Evolutionary conservation across 2,329 filamentous ascomycete genomes (phyloP), one percentile per base, ranked within the genome.

Genomic region (Aspergillus calidoustus): DNA sequence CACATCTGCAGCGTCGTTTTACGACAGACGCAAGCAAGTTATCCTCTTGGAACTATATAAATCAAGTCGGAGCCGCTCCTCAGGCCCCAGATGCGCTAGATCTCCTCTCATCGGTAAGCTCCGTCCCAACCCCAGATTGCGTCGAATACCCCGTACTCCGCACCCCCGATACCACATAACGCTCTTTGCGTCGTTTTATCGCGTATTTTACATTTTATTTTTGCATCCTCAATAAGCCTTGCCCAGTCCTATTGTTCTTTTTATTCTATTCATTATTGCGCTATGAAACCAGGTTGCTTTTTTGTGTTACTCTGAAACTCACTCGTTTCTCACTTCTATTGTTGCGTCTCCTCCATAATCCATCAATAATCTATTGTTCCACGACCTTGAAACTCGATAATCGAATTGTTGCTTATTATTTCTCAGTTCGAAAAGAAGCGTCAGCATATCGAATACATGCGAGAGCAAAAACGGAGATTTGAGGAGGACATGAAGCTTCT

Each of bases 401-500:
- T 55, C 56, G 63, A 60, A 54, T 47, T 55, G 64, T 69, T 78
- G 82, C 71, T 86, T 76, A 67, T 61, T 49, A 51, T 61, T 54
- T 60, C 62, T 22, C 77, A 97, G 93, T 87, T 97, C 74, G 93
- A 97, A 77, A 95, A 95, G 80, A 97, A 97, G 80, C 92, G 93
- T 73, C 83, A 91, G 73, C 93, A 97, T 77, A 96, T 96, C 81
- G 94, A 98, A 77, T 89, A 89, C 72, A 89, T 98, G 71, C 87
- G 92, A 68, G 92, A 96, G 78, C 92, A 96, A 76, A 92, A 92
- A 72, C 88, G 92, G 66, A 88, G 91, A 50, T 97, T 97, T 71
- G 93, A 98, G 79, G 89, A 91, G 67, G 92, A 97, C 77, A 93
- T 99, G 87, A 91, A 93, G 76, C 87, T 92, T 69, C 84, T 97